Evolutionary conservation across 192 early-diverging fungal species (phyloP).

Genomic region (Backusella luteola): DNA sequence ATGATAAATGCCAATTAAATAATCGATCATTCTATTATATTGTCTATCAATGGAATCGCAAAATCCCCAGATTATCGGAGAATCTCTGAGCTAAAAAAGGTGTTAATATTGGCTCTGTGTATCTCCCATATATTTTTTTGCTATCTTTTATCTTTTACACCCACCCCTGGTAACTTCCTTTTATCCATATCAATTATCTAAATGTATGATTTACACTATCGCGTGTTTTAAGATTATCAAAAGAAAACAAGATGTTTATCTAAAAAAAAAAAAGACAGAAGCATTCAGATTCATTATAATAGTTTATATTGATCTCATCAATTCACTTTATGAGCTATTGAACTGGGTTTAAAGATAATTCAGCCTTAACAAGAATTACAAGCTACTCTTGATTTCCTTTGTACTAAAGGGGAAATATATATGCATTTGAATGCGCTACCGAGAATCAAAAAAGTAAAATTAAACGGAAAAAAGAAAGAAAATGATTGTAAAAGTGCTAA

Average conservation of each 20-base stretch:
- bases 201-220: neutral
- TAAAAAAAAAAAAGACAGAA: neutral
- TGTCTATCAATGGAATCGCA: neutral
- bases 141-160: slow-evolving; percentile 1
- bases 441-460: neutral
- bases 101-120: neutral
- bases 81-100: neutral
- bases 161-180: neutral
- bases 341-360: neutral
- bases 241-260: no score
- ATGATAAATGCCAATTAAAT: neutral
- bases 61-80: neutral
- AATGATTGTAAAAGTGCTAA: neutral
- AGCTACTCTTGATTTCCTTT: neutral
- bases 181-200: neutral
- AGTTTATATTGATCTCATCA: neutral
- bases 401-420: neutral
- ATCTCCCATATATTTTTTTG: neutral
- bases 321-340: neutral
- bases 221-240: neutral
- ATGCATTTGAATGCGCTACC: neutral
- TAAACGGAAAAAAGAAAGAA: neutral
- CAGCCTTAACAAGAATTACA: neutral
- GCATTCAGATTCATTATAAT: neutral
- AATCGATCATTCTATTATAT: neutral